These are phyloP conservation scores for Trichoderma guizhouense DNA, from an alignment of 2,329 filamentous ascomycete species.

Conservation along the genomic window DNA sequence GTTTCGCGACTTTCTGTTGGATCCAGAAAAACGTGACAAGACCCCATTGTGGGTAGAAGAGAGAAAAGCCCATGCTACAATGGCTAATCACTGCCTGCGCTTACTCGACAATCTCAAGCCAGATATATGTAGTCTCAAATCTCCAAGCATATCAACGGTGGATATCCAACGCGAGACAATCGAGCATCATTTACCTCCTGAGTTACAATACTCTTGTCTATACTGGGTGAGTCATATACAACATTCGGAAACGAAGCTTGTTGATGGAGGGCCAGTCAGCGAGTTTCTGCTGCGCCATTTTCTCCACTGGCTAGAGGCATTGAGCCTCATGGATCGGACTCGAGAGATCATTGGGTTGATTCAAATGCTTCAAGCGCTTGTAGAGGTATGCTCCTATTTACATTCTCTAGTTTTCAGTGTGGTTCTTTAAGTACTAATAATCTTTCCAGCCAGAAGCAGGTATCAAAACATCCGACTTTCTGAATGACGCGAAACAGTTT, in stretches of 20 bases:
- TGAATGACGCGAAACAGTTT: background rate
- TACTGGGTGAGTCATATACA: background rate
- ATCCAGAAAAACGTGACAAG: background rate
- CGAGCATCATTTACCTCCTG: background rate
- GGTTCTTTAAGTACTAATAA: background rate
- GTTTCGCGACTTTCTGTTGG: background rate
- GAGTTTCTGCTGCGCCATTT: background rate
- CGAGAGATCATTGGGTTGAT: background rate
- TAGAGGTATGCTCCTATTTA: background rate
- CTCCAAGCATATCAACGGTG: background rate
- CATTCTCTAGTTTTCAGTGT: no score
- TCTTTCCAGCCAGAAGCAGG: background rate
- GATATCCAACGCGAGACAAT: background rate
- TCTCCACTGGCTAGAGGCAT: background rate
- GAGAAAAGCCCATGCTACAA: background rate
- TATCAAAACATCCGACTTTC: background rate
- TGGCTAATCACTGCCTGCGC: background rate
- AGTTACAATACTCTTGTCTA: background rate
- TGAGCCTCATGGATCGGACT: background rate
- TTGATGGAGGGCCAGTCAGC: background rate
- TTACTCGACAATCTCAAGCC: background rate
- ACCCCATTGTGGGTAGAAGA: background rate
- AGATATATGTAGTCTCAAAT: background rate
- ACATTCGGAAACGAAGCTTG: fast-evolving
- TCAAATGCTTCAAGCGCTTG: background rate